Conservation (phyloP, 2,329 filamentous ascomycete genomes). For the Parascedosporium putredinis region DNA sequence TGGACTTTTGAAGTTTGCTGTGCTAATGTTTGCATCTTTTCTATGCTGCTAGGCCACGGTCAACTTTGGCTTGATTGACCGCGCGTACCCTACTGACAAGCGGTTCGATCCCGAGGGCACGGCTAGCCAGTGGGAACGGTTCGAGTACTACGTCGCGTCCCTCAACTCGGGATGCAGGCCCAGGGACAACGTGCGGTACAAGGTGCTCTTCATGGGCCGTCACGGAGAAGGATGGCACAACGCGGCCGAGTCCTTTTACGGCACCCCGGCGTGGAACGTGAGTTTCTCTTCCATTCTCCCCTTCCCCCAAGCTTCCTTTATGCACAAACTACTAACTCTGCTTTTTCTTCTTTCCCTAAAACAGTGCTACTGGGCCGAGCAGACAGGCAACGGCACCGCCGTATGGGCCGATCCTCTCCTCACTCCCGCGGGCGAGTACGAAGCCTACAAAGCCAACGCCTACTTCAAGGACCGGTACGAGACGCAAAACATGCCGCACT, state of each 20-base stretch:
- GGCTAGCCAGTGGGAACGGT: conserved; percentile 55
- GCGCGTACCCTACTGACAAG: conserved; percentile 46
- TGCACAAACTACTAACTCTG: neutral
- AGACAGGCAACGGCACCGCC: conserved; percentile 52
- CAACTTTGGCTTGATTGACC: conserved; percentile 58
- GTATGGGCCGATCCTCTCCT: conserved; percentile 55
- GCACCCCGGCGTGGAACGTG: conserved; percentile 59
- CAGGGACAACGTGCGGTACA: conserved; percentile 44
- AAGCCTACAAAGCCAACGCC: conserved; percentile 45
- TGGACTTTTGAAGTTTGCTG: too few species aligned
- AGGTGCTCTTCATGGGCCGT: conserved; percentile 57
- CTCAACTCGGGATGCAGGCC: conserved; percentile 34
- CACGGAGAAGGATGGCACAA: conserved; percentile 61
- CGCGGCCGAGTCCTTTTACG: conserved; percentile 54
- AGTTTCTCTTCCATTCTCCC: conserved; percentile 15
- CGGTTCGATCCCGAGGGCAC: conserved; percentile 25
- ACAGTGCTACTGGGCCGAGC: conserved; percentile 57
- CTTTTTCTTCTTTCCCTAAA: conserved; percentile 13
- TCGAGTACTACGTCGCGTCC: conserved; percentile 43
- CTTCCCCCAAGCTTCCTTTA: neutral
- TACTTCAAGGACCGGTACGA: conserved; percentile 49
- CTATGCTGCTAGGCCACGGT: conserved; percentile 45
- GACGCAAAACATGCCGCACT: conserved; percentile 44
- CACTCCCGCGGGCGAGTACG: conserved; percentile 42
- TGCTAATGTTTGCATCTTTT: too few species aligned